Evolutionary conservation across 345 rosid species (phyloP).

Genomic region (Chamaenerion angustifolium): DNA sequence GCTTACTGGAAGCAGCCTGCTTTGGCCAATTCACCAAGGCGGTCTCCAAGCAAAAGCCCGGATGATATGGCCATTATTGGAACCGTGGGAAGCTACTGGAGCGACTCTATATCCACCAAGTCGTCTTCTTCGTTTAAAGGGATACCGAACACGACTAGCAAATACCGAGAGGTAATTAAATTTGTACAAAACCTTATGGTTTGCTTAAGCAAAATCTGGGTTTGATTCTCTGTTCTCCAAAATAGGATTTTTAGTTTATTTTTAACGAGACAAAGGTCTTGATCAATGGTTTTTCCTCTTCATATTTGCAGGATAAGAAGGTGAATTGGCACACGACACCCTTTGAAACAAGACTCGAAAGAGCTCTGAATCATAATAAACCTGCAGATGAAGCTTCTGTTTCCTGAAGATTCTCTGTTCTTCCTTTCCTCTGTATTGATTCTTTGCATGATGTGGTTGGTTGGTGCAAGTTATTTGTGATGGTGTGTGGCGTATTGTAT

Average conservation of each 20-base stretch:
- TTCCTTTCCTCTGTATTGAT: too few relatives aligned
- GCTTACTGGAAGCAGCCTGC: slow-evolving; percentile 20
- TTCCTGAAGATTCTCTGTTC: neutral
- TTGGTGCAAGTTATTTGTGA: too few relatives aligned
- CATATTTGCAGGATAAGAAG: slow-evolving; percentile 62
- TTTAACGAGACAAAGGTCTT: too few relatives aligned
- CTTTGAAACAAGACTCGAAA: slow-evolving; percentile 83
- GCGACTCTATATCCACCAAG: slow-evolving; percentile 22
- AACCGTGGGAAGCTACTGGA: slow-evolving; percentile 80
- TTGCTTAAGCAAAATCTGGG: slow-evolving; percentile 6
- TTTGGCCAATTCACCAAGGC: slow-evolving; percentile 26
- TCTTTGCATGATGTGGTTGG: too few relatives aligned
- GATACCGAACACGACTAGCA: slow-evolving; percentile 80
- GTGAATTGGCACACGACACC: slow-evolving; percentile 94
- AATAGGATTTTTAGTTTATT: too few relatives aligned
- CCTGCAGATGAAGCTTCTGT: slow-evolving; percentile 2
- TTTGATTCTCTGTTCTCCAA: neutral
- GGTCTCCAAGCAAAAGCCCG: slow-evolving; percentile 45
- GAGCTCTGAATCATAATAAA: slow-evolving; percentile 48
- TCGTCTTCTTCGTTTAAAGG: slow-evolving; percentile 64
- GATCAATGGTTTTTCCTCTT: neutral
- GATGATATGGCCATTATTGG: slow-evolving; percentile 80
- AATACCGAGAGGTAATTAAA: slow-evolving; percentile 76
- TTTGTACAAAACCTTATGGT: neutral
- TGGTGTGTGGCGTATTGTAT: too few relatives aligned